phyloP scores from a whole-genome alignment of 495 filamentous ascomycete species.

The Niebla homalea region DNA sequence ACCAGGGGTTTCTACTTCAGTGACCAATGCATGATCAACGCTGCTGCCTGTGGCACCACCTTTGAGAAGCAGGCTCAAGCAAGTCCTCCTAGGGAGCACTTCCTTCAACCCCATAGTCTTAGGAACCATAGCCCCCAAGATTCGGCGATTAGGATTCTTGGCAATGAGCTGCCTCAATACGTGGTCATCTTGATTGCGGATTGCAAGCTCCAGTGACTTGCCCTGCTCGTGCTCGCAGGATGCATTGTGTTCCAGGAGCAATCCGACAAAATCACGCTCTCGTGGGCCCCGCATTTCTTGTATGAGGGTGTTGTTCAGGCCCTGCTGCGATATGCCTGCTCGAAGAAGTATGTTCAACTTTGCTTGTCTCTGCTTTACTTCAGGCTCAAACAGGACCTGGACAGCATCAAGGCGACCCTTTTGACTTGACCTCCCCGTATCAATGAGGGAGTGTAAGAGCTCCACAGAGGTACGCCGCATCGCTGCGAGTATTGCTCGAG shows the following conservation, averaged over 20 bases:
- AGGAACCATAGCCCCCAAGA: not conserved
- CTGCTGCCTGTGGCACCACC: constrained; percentile 4
- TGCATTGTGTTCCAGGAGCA: constrained; percentile 2
- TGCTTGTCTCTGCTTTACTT: not conserved
- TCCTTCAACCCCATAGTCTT: not conserved
- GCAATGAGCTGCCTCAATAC: constrained; percentile 2
- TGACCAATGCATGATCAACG: constrained; percentile 4
- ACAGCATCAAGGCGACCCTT: not conserved
- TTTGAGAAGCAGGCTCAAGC: constrained; percentile 3
- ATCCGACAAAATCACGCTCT: not conserved
- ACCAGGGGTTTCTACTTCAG: not conserved
- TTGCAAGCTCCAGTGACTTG: constrained; percentile 10
- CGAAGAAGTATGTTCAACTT: constrained; percentile 7
- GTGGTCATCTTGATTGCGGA: not conserved
- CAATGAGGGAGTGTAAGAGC: constrained; percentile 1
- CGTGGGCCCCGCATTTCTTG: constrained; percentile 4
- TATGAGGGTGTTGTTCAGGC: constrained; percentile 4
- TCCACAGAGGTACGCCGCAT: not conserved
- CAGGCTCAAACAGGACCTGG: constrained; percentile 1
- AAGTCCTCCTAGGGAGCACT: not conserved
- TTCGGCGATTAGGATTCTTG: not conserved
- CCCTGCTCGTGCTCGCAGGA: constrained; percentile 7
- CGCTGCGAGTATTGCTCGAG: constrained; percentile 1
- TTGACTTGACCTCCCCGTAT: constrained; percentile 6
- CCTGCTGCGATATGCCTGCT: constrained; percentile 7